Base-by-base conservation (phyloP, 169 alveolate genomes). In the Eimeria tenella region DNA sequence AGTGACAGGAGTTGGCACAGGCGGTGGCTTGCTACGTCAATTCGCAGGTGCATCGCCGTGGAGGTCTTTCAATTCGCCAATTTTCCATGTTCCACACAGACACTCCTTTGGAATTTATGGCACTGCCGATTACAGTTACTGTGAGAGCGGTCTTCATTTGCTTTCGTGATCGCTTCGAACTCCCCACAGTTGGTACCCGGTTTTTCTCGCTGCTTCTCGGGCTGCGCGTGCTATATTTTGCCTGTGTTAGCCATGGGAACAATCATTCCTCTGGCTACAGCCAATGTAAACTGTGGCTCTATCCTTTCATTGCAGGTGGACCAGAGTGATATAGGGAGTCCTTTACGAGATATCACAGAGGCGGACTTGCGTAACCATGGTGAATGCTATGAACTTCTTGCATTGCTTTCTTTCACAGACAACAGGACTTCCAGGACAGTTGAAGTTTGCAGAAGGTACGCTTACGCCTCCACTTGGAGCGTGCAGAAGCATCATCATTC, bases 51-150 rank as follows among this genome's bases (percentile, higher is more conserved):
- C 94, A 84, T 25, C 63, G 90, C 7, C 95, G 94, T 0, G 93
- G 93, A 21, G 94, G 93, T 70, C 95, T 92, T 25, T 58, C 84
- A 13, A 94, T 96, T 31, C 94, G 95, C 8, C 96, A 94, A 42
- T 86, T 96, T 23, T 77, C 88, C 31, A 71, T 93, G 50, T 96
- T 56, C 81, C 93, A 77, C 90, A 90, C 96, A 19, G 96, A 96
- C 93, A 95, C 95, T 31, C 97, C 97, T 19, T 91, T 96, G 70
- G 96, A 96, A 89, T 96, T 96, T 79, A 92, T 96, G 95, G 96
- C 94, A 58, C 53, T 95, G 53, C 97, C 97, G 42, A 83, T 96
- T 8, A 94, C 97, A 17, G 96, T 96, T 90, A 86, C 96, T 23
- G 95, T 96, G 23, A 65, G 86, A 13, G 60, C 68, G 62, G 8